Base-by-base conservation (phyloP, 2,329 filamentous ascomycete genomes). In the Arachnopeziza araneosa region DNA sequence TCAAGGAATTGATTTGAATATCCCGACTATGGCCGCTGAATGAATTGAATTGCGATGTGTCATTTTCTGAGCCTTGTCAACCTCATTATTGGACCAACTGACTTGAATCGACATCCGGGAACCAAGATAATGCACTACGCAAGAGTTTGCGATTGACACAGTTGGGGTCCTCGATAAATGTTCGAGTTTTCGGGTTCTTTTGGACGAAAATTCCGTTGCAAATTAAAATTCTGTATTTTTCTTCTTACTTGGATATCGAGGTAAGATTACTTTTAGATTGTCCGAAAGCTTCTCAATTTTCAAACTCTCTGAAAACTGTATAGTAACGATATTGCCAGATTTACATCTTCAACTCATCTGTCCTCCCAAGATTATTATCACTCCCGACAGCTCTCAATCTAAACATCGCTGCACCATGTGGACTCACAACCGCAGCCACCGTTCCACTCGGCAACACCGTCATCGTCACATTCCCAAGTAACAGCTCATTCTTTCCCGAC, bases 231-330 rank as follows among this genome's bases (percentile, higher is more conserved):
- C 26, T 30, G 26, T 30, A 5, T 30, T 30, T 30, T 30, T 30
- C 4, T 30, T 30, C 26, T 30, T 30, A 30, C 9, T 30, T 30
- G 4, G 26, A 30, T 30, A 4, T 30, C 26, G 26, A 30, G 26
- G 9, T 30, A 9, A 30, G 26, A 30, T 30, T 9, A 9, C 26
- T 30, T 9, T 30, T 30, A 30, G 4, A 9, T 30, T 9, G 4
- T 4, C 4, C 4, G 26, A 30, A 30, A 30, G 9, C 26, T 30
- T 30, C 79, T 96, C 99, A 83, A 88, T 99, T 67, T 99, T 98
- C 86, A 95, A 99, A 83, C 99, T 93, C 66, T 95, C 95, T 59
- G 96, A 99, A 85, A 99, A 99, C 83, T 89, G 96, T 67, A 93
- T 96, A 73, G 95, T 95, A 70, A 96, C 99, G 74, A 96, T 99